Percentiles rank a stretch among this genome's conserved stretches.
phyloP scores from a whole-genome alignment of 2,329 filamentous ascomycete genomes.

The Phaeosphaeria sp. region DNA sequence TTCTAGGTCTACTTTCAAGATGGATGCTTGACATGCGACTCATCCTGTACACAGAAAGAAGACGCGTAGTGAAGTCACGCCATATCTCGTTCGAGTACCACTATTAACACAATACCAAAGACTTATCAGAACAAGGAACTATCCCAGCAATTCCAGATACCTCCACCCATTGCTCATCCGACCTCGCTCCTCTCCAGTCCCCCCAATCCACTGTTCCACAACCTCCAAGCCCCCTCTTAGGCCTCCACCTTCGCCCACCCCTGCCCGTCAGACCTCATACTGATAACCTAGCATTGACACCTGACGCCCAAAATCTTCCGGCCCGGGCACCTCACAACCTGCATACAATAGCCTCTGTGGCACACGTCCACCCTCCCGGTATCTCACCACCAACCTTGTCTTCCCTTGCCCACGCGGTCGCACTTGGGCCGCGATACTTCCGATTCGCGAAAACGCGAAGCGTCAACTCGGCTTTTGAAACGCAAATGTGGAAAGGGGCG shows the following conservation, averaged over 20 bases:
- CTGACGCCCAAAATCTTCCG: not conserved
- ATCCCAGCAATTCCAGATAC: not conserved
- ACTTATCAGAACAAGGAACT: too few species aligned
- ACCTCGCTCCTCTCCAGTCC: not conserved
- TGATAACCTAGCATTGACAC: constrained; percentile 28
- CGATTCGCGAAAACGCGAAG: constrained; percentile 1
- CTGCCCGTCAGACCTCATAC: constrained; percentile 27
- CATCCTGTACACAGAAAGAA: too few species aligned
- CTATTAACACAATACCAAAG: too few species aligned
- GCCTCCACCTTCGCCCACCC: too few species aligned
- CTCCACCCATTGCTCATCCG: not conserved
- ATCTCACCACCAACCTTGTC: constrained; percentile 3
- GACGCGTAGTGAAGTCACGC: too few species aligned
- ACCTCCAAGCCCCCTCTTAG: too few species aligned
- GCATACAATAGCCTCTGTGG: too few species aligned
- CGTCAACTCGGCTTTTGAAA: constrained; percentile 2
- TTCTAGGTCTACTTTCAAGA: too few species aligned
- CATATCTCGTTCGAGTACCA: too few species aligned
- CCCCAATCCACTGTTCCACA: constrained; percentile 1
- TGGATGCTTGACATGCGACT: too few species aligned
- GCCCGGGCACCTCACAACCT: too few species aligned
- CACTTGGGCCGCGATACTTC: constrained; percentile 17
- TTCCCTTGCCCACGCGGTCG: not conserved
- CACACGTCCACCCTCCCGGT: not conserved
- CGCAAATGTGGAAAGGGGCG: not conserved